Conservation (phyloP, 768 basidiomycete genomes). For the Gloeopeniophorella convolvens region DNA sequence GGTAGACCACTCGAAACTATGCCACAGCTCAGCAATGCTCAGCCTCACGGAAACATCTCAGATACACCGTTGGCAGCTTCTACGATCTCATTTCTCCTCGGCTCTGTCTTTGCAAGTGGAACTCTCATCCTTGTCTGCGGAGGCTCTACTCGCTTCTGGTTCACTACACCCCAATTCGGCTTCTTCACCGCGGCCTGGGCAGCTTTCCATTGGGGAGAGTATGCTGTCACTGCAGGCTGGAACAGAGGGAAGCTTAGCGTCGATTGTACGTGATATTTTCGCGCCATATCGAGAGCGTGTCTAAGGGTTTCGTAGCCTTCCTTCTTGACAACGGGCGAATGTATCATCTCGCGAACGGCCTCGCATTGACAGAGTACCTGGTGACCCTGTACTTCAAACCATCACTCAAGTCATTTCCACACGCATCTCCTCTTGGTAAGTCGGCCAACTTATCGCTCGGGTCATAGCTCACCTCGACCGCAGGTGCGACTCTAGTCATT, state of each 20-base stretch:
- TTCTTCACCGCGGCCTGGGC: conserved; percentile 82
- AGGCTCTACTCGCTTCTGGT: conserved; percentile 42
- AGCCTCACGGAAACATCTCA: conserved; percentile 59
- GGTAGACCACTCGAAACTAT: conserved; percentile 45
- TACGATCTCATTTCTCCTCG: conserved; percentile 79
- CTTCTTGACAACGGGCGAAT: conserved; percentile 81
- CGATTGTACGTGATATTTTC: conserved; percentile 61
- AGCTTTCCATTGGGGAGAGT: conserved; percentile 90
- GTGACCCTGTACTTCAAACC: conserved; percentile 63
- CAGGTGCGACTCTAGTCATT: conserved; percentile 61
- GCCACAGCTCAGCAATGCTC: conserved; percentile 32
- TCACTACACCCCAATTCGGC: conserved; percentile 71
- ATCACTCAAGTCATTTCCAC: conserved; percentile 49
- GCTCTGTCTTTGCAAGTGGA: conserved; percentile 60
- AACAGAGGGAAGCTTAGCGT: conserved; percentile 88
- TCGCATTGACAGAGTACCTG: conserved; percentile 78
- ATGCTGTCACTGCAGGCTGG: conserved; percentile 93
- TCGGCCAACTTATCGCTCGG: not conserved
- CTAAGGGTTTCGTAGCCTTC: conserved; percentile 56
- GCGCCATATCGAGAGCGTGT: not conserved
- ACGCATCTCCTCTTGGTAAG: conserved; percentile 55
- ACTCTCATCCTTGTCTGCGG: conserved; percentile 42
- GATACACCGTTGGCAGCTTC: conserved; percentile 82
- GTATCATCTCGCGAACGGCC: conserved; percentile 80
- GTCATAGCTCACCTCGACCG: not conserved